Percentiles rank a stretch among this genome's conserved stretches.
phyloP scores from a whole-genome alignment of 148 eudicot genomes.

The Suaeda aralocaspica region DNA sequence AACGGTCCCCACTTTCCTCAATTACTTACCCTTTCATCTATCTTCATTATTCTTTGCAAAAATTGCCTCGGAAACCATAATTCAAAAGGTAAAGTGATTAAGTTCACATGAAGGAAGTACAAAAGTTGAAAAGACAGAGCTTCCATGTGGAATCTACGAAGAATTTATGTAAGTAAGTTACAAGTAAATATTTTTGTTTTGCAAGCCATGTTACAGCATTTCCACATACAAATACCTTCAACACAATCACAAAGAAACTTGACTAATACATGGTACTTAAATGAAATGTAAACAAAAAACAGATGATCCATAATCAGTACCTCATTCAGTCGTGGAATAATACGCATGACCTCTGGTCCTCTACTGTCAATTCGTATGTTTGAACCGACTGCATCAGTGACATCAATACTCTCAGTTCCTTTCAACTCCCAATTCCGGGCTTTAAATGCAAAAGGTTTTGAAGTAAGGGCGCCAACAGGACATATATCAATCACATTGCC shows the following conservation, averaged over 20 bases:
- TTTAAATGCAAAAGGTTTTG: slow-evolving; percentile 97
- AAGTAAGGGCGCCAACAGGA: slow-evolving; percentile 98
- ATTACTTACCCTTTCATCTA: too few species aligned
- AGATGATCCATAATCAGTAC: slow-evolving; percentile 30
- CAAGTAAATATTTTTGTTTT: too few species aligned
- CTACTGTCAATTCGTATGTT: slow-evolving; percentile 95
- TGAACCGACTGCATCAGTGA: slow-evolving; percentile 97
- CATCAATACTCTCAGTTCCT: slow-evolving; percentile 92
- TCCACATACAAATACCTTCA: too few species aligned
- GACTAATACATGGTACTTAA: neutral
- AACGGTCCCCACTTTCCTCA: too few species aligned
- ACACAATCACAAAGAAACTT: neutral
- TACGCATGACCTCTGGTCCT: slow-evolving; percentile 99
- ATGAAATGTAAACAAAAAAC: neutral
- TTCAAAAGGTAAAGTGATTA: too few species aligned
- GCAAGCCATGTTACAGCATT: too few species aligned
- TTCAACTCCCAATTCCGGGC: slow-evolving; percentile 99
- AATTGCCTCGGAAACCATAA: too few species aligned
- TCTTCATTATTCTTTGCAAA: too few species aligned
- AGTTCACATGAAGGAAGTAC: too few species aligned
- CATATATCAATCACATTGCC: slow-evolving; percentile 99
- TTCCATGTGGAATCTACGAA: too few species aligned
- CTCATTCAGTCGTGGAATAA: slow-evolving; percentile 93
- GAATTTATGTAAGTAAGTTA: too few species aligned
- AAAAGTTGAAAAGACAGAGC: too few species aligned